Base-by-base conservation (phyloP, 257 asterid genomes). In the Plantago elongata region DNA sequence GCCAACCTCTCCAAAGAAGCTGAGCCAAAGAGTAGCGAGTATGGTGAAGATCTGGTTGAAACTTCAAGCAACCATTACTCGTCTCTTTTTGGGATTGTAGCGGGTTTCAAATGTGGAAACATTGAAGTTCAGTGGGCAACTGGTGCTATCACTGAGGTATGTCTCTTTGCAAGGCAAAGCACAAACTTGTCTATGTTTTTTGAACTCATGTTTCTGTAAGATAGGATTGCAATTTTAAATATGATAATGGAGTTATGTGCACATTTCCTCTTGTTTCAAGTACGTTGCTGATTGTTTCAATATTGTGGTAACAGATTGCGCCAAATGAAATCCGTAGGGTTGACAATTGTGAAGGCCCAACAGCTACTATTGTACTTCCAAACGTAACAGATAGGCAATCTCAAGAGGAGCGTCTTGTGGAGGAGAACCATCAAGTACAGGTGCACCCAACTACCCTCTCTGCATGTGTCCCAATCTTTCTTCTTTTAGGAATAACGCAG, bases 71-170 rank as follows among this genome's bases (percentile, higher is more conserved):
- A 66, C 37, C 66, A 55, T 45, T 80, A 75, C 75, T 73, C 74
- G 13, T 78, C 90, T 66, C 68, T 65, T 66, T 80, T 87, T 49
- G 99, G 99, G 60, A 79, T 80, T 43, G 84, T 89, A 14, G 66
- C 80, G 34, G 96, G 91, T 56, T 71, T 85, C 64, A 45, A 69
- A 60, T 71, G 73, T 30, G 95, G 93, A n/a, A 67, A 68, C 44
- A 61, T 92, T 64, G 84, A 84, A 79, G 95, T 89, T 66, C 84
- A 75, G 77, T 92, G 99, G 99, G 93, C 91, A 75, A 81, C 70
- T 63, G 99, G 97, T 67, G 74, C 69, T 73, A 75, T 74, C 51
- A 74, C 70, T 73, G 79, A 76, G 95, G 99, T 89, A 15, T 58
- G 13, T 16, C 38, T 9, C 30, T 40, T 58, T 42, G 50, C 8